Evolutionary conservation across 2,329 filamentous ascomycete species (phyloP), one percentile per base, ranked within the genome.

Genomic region (Fusarium dlaminii): DNA sequence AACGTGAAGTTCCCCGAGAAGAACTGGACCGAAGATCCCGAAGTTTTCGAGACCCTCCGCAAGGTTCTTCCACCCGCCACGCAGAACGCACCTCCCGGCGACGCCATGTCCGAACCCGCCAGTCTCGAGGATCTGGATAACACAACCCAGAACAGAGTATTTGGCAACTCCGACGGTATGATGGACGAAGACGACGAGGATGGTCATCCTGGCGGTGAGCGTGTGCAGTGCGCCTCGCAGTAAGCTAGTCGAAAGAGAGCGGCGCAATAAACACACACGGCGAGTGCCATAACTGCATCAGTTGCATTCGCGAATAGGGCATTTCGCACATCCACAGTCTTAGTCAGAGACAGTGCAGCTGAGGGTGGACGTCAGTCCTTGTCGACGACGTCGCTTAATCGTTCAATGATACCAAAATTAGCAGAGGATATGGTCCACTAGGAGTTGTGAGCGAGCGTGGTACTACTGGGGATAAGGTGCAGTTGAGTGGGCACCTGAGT

Each of bases 1-100:
- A 92, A 94, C 80, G 95, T 99, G 85, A 98, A 97, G 86, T 98
- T 99, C 89, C 96, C 96, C 55, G 92, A 94, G 80, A 92, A 91
- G 86, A 87, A 90, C 81, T 93, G 90, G 89, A 89, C 90, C 42
- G 82, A 89, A 42, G 87, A 92, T 58, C 86, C 91, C 22, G 87
- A 90, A 66, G 92, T 94, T 72, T 93, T 97, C 77, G 90, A 94
- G 65, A 87, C 92, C 18, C 91, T 99, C 43, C 95, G 96, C 81
- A 89, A 91, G 78, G 91, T 98, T 63, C 90, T 99, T n/a, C 96
- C 96, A 5, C 92, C 89, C 5, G 74, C 84, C 43, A 81, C 91
- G 43, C 88, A 93, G 81, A 85, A 88, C 63, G 83, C 89, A 30
- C 93, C 95, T 52, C 95, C 96, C 10, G 79, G 87, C 34, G 95